Base-by-base conservation (phyloP, 2,329 filamentous ascomycete species). In the Didymella segeticola region DNA sequence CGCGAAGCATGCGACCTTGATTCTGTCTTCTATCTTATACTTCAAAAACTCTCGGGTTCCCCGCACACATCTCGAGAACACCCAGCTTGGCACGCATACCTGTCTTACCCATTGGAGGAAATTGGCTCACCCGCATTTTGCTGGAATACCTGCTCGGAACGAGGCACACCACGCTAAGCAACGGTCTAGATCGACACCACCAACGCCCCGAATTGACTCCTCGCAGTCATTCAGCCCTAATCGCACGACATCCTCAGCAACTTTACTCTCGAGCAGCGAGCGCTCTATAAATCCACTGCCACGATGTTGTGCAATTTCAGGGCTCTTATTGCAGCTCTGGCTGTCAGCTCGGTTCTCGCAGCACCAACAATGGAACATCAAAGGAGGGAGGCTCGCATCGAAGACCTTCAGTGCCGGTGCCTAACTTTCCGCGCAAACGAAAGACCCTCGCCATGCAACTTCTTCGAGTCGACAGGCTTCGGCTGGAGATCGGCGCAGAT, bases 341-440 rank as follows among this genome's bases (percentile, higher is more conserved):
- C 27, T 11, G 25, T 39, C 14, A 15, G 36, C 6, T 41, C 34
- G 27, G 46, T 41, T 19, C 39, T 49, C 6, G 51, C 51, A 36
- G 56, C 61, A 11, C 56, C 61, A 0, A 58, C 64, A 4, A 55
- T 59, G 27, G 59, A 58, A 29, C 39, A 26, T 3, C 9, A 12
- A 10, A 22, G 14, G 17, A 20, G n/a, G 10, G 26, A 45, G 14
- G 26, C 33, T 20, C 47, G 53, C 12, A 53, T 66, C 11, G 55
- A 62, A 34, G 62, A 63, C 29, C 47, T 70, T 2, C 56, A 63
- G 31, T 71, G 68, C 43, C 62, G 62, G 41, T 71, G 68, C 41
- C 39, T 71, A 0, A 61, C 64, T 19, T 65, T 67, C 43, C 62
- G 61, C 7, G 53, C 60, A 10, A 55, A 58, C 27, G 51, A 62